phyloP scores from a whole-genome alignment of 2,329 filamentous ascomycete species.

The Fusarium poae region DNA sequence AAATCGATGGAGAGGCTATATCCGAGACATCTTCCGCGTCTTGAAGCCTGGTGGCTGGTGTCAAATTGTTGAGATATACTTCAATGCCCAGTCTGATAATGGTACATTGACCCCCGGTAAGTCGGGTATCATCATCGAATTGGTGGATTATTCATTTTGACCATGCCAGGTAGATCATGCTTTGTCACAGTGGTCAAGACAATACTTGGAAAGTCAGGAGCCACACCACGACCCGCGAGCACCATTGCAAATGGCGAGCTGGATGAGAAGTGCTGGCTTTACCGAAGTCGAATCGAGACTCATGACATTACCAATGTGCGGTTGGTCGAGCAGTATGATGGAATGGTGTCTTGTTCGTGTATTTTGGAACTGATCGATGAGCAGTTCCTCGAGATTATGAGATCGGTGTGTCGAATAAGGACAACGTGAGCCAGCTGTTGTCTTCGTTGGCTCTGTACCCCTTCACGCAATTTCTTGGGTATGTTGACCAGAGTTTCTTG shows the following conservation, averaged over 20 bases:
- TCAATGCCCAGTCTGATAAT: slow-evolving; percentile 87
- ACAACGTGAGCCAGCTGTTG: slow-evolving; percentile 67
- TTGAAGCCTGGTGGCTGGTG: slow-evolving; percentile 84
- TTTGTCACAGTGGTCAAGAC: slow-evolving; percentile 75
- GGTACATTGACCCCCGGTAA: slow-evolving; percentile 76
- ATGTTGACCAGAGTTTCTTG: slow-evolving; percentile 40
- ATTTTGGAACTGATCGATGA: slow-evolving; percentile 10
- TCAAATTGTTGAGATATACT: slow-evolving; percentile 90
- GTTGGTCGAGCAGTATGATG: slow-evolving; percentile 73
- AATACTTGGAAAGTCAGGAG: slow-evolving; percentile 72
- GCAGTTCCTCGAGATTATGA: slow-evolving; percentile 64
- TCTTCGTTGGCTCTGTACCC: slow-evolving; percentile 69
- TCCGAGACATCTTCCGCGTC: slow-evolving; percentile 79
- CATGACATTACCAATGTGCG: slow-evolving; percentile 76
- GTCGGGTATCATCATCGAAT: slow-evolving; percentile 29
- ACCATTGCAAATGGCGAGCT: slow-evolving; percentile 69
- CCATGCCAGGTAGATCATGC: slow-evolving; percentile 66
- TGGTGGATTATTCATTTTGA: slow-evolving; percentile 18
- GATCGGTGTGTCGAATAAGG: slow-evolving; percentile 67
- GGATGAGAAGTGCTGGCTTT: slow-evolving; percentile 74
- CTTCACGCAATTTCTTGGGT: slow-evolving; percentile 65
- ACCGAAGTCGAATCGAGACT: slow-evolving; percentile 75
- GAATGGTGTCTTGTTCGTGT: neutral
- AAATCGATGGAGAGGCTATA: slow-evolving; percentile 79
- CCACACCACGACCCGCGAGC: slow-evolving; percentile 75